These are phyloP conservation scores for Termitomyces titanicus DNA, from an alignment of 768 basidiomycete genomes.

Conservation along the genomic window DNA sequence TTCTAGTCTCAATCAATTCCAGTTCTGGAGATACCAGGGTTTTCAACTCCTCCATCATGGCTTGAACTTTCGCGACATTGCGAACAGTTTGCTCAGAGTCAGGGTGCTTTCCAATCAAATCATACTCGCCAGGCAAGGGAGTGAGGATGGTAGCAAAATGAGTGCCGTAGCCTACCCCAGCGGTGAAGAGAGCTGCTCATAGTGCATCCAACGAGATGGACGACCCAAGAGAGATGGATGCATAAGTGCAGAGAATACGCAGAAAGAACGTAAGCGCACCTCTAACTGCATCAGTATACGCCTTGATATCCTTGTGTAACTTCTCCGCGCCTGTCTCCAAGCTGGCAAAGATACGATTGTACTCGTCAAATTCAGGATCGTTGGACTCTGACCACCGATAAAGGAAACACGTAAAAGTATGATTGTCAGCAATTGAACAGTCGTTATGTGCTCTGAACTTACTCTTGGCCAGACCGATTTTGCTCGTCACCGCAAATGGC, in stretches of 20 bases:
- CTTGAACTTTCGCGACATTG: slow-evolving; percentile 70
- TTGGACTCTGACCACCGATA: slow-evolving; percentile 49
- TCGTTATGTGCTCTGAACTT: slow-evolving; percentile 20
- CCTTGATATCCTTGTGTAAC: slow-evolving; percentile 86
- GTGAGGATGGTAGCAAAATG: slow-evolving; percentile 65
- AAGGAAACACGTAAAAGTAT: not conserved
- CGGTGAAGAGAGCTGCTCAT: slow-evolving; percentile 57
- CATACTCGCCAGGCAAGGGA: slow-evolving; percentile 73
- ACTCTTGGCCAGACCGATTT: slow-evolving; percentile 94
- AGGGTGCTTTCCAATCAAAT: slow-evolving; percentile 75
- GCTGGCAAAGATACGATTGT: slow-evolving; percentile 67
- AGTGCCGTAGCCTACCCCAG: slow-evolving; percentile 57
- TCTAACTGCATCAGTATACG: slow-evolving; percentile 80
- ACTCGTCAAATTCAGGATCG: slow-evolving; percentile 91
- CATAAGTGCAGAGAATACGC: not conserved
- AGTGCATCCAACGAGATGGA: not conserved
- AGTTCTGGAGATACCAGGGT: slow-evolving; percentile 82
- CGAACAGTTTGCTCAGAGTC: slow-evolving; percentile 72
- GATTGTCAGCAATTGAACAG: not conserved
- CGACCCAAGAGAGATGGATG: not conserved
- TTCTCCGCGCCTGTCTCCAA: slow-evolving; percentile 85
- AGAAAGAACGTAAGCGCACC: slow-evolving; percentile 38
- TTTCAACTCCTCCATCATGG: slow-evolving; percentile 79
- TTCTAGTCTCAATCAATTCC: slow-evolving; percentile 87
- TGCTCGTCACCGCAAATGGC: slow-evolving; percentile 84